phyloP scores from a whole-genome alignment of 1,284 basidiomycete species.

The Sporisorium graminicola region DNA sequence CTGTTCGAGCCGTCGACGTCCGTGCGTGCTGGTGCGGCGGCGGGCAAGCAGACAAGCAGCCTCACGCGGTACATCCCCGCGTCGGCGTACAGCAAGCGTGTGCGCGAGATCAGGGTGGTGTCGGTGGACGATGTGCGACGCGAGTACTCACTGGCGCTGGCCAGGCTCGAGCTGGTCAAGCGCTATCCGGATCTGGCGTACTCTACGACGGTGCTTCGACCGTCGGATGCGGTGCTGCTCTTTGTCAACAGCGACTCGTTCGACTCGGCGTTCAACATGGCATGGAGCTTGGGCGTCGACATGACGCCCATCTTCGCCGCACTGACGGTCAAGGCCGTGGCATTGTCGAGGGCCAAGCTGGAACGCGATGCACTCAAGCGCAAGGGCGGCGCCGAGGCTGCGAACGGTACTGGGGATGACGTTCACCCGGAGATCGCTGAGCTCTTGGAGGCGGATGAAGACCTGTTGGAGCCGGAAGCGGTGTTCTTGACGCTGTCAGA shows the following conservation, averaged over 20 bases:
- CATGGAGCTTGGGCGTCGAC: constrained; percentile 82
- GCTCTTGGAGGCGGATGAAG: constrained; percentile 56
- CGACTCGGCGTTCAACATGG: constrained; percentile 83
- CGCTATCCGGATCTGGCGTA: constrained; percentile 74
- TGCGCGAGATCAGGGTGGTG: constrained; percentile 79
- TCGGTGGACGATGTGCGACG: constrained; percentile 84
- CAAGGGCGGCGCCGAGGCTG: not conserved
- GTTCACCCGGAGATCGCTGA: constrained; percentile 47
- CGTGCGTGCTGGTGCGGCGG: constrained; percentile 12
- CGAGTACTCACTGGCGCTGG: constrained; percentile 84
- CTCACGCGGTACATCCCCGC: constrained; percentile 84
- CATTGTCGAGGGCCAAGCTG: constrained; percentile 41
- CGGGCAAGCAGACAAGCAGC: constrained; percentile 71
- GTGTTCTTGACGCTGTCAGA: constrained; percentile 56
- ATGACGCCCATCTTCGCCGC: constrained; percentile 86
- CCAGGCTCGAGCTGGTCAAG: constrained; percentile 81
- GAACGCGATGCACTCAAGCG: constrained; percentile 23
- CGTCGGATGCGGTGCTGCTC: constrained; percentile 79
- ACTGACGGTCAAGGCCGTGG: constrained; percentile 82
- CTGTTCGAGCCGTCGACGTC: constrained; percentile 26
- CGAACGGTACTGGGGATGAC: constrained; percentile 20
- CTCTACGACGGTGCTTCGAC: constrained; percentile 48
- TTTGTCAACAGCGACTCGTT: constrained; percentile 84
- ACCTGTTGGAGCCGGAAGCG: constrained; percentile 54
- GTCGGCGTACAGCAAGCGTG: constrained; percentile 73